Evolutionary conservation across 2,329 filamentous ascomycete genomes (phyloP).

Genomic region (Chaetomiaceae sp.): DNA sequence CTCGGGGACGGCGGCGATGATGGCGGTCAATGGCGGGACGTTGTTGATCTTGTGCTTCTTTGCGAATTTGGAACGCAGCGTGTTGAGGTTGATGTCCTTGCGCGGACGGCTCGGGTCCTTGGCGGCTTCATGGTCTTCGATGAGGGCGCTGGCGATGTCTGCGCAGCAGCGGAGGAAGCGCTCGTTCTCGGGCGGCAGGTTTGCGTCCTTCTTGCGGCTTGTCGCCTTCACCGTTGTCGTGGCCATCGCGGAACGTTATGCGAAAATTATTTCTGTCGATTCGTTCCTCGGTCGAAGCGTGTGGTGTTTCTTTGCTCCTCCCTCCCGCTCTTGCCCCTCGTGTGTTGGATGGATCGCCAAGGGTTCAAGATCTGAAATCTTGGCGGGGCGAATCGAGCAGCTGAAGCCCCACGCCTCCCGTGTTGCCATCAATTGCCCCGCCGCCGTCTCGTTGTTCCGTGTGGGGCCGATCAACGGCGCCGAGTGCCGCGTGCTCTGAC

Average conservation of each 20-base stretch:
- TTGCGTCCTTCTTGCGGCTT: slow-evolving; percentile 66
- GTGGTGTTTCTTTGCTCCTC: background rate
- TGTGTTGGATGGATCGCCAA: background rate
- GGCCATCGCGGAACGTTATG: slow-evolving; percentile 26
- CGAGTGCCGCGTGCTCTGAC: background rate
- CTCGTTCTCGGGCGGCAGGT: slow-evolving; percentile 88
- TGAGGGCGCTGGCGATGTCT: slow-evolving; percentile 88
- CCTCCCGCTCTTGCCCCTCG: background rate
- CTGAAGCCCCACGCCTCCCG: background rate
- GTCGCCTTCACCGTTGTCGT: slow-evolving; percentile 51
- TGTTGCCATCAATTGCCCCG: background rate
- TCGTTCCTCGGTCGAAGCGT: background rate
- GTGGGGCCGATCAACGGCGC: background rate
- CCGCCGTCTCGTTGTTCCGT: background rate
- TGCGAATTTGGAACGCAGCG: slow-evolving; percentile 76
- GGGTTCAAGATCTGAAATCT: slow-evolving; percentile 1
- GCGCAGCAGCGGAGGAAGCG: slow-evolving; percentile 90
- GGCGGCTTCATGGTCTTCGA: slow-evolving; percentile 85
- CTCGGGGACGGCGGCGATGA: slow-evolving; percentile 97
- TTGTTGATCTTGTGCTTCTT: slow-evolving; percentile 89
- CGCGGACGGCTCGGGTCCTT: slow-evolving; percentile 67
- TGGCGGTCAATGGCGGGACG: slow-evolving; percentile 88
- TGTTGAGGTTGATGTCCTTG: slow-evolving; percentile 90
- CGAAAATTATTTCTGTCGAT: background rate
- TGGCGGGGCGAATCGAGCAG: slow-evolving; percentile 8